phyloP scores from a whole-genome alignment of 2,329 filamentous ascomycete genomes.

The Diaporthe amygdali region DNA sequence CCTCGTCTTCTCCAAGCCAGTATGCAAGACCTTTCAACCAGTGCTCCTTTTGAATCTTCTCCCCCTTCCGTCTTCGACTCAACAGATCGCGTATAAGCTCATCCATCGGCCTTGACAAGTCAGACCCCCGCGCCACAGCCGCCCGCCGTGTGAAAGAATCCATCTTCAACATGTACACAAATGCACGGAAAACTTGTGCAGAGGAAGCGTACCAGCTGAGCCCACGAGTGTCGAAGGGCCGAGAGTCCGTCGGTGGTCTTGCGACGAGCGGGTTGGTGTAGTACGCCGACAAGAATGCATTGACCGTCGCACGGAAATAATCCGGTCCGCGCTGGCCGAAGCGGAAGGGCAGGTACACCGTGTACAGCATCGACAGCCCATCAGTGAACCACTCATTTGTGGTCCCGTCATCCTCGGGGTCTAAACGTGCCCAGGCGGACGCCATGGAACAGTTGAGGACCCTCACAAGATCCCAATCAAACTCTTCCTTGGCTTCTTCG shows the following conservation, averaged over 20 bases:
- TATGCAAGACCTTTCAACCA: constrained; percentile 10
- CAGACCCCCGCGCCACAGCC: not conserved
- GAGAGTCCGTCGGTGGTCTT: constrained; percentile 14
- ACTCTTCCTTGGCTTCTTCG: constrained; percentile 22
- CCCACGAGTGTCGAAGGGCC: not conserved
- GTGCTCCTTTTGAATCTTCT: constrained; percentile 9
- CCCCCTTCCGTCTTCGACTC: not conserved
- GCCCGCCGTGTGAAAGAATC: constrained; percentile 15
- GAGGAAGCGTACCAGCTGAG: constrained; percentile 12
- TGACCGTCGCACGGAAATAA: constrained; percentile 31
- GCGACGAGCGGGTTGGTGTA: constrained; percentile 30
- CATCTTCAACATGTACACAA: constrained; percentile 25
- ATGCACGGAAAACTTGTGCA: not conserved
- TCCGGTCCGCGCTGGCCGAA: constrained; percentile 23
- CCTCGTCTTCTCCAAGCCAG: constrained; percentile 17
- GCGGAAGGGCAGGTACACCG: constrained; percentile 32
- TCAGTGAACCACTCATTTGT: constrained; percentile 29
- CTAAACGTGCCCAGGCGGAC: constrained; percentile 26
- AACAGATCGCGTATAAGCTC: constrained; percentile 15
- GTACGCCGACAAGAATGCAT: constrained; percentile 29
- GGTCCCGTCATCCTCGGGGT: constrained; percentile 6
- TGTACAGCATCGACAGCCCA: constrained; percentile 17
- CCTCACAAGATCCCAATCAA: constrained; percentile 31
- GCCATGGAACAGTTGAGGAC: constrained; percentile 29
- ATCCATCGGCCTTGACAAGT: constrained; percentile 18